Evolutionary conservation across 2,329 filamentous ascomycete genomes (phyloP).

Genomic region (Hypoxylon sp.): DNA sequence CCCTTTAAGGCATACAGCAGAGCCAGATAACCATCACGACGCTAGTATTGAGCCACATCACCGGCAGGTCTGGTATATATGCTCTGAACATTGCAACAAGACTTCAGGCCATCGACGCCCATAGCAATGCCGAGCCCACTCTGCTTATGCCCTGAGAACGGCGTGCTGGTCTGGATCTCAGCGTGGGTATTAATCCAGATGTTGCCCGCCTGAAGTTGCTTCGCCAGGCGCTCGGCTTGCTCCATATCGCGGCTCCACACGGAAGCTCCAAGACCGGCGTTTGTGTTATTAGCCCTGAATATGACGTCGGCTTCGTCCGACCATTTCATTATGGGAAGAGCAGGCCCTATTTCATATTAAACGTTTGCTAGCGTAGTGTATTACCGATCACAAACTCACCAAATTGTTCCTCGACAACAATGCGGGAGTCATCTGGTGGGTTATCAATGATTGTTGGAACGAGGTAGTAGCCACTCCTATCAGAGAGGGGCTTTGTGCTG

Average conservation of each 20-base stretch:
- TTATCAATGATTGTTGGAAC: conserved; percentile 73
- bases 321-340: conserved; percentile 63
- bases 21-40: neutral
- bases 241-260: conserved; percentile 67
- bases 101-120: conserved; percentile 35
- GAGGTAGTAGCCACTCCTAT: conserved; percentile 67
- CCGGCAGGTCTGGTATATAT: neutral
- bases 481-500: conserved; percentile 22
- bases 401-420: conserved; percentile 70
- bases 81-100: conserved; percentile 34
- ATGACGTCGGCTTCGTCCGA: conserved; percentile 63
- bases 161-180: conserved; percentile 56
- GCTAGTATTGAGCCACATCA: neutral
- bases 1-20: too few relatives aligned
- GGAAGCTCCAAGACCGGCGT: conserved; percentile 66
- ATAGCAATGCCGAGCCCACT: conserved; percentile 59
- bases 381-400: conserved; percentile 42
- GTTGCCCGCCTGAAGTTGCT: conserved; percentile 65
- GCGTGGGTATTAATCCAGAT: conserved; percentile 68
- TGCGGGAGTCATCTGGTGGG: conserved; percentile 68
- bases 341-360: conserved; percentile 51
- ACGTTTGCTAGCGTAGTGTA: neutral
- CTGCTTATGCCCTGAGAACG: conserved; percentile 66
- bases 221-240: conserved; percentile 63
- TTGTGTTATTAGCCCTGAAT: conserved; percentile 62